Percentiles rank a stretch among this genome's conserved stretches.
Evolutionary conservation across 148 eudicot genomes (phyloP).

Genomic region (Vaccinium corymbosum): DNA sequence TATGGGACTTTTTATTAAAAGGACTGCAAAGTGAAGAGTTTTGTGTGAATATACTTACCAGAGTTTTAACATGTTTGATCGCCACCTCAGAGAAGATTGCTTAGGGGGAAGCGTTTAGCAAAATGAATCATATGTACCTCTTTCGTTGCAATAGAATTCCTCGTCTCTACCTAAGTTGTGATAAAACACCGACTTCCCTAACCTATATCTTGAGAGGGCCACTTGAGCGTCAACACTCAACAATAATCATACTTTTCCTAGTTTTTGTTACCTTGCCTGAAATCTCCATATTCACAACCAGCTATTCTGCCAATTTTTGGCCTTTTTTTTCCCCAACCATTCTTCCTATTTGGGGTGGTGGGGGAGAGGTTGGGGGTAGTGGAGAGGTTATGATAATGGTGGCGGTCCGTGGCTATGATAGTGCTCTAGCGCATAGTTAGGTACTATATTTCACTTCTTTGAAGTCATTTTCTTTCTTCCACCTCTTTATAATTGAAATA

Average conservation of each 20-base stretch:
- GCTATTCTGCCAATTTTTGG: background rate
- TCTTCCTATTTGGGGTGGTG: background rate
- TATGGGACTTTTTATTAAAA: background rate
- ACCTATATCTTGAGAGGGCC: conserved; percentile 5
- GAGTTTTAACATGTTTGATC: background rate
- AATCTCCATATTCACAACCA: background rate
- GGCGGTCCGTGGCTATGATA: background rate
- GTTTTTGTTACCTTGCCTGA: background rate
- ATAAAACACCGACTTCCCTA: background rate
- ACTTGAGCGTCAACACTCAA: background rate
- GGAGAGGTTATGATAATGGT: background rate
- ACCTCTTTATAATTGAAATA: background rate
- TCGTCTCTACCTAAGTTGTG: background rate
- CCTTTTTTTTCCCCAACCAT: background rate
- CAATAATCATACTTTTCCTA: background rate
- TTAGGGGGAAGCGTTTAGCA: background rate
- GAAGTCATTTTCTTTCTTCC: background rate
- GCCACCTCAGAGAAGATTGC: conserved; percentile 7
- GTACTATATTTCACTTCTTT: background rate
- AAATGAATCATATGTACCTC: background rate
- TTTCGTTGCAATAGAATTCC: background rate
- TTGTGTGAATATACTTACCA: background rate
- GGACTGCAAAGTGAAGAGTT: background rate
- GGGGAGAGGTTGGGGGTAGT: background rate
- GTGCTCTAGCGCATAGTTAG: background rate